Percentiles rank a stretch among this genome's conserved stretches.
These are phyloP conservation scores for Daucus carota DNA, from an alignment of 129 eudicot species.

Conservation along the genomic window DH1_v3.0 NC_030386.2:22887501-22888000, in stretches of 20 bases:
- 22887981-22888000: conserved; percentile 96
- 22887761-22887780: conserved; percentile 52
- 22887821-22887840: conserved; percentile 17
- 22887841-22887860: background rate
- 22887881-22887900: conserved; percentile 49
- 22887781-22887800: conserved; percentile 41
- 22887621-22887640: conserved; percentile 11
- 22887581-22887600: conserved; percentile 72
- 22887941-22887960: conserved; percentile 64
- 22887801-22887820: conserved; percentile 45
- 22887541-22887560: conserved; percentile 33
- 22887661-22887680: conserved; percentile 41
- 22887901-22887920: conserved; percentile 57
- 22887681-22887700: conserved; percentile 43
- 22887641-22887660: conserved; percentile 32
- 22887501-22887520: conserved; percentile 45
- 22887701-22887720: conserved; percentile 46
- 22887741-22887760: conserved; percentile 57
- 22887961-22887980: conserved; percentile 72
- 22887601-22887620: conserved; percentile 46
- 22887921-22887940: conserved; percentile 66
- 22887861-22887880: conserved; percentile 52
- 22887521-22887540: conserved; percentile 45
- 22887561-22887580: conserved; percentile 35
- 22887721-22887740: conserved; percentile 54